Base-by-base conservation (phyloP, 371 early-diverging fungal species). In the Apophysomyces ossiformis region DNA sequence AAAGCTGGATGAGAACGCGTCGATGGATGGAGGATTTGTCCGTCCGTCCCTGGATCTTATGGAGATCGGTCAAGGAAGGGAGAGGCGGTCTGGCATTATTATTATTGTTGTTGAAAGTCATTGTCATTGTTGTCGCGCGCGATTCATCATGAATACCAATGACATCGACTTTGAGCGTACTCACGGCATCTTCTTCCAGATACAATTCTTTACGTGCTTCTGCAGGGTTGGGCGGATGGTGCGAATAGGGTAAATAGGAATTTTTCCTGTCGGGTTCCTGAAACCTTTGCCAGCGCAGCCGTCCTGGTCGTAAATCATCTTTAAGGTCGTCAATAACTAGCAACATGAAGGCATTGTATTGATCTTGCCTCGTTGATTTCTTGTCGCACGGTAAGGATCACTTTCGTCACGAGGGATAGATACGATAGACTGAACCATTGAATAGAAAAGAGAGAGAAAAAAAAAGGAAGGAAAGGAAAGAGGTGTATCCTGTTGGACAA, bases 151-250 rank as follows among this genome's bases (percentile, higher is more conserved):
- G 18, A 4, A 26, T 6, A 50, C 54, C 54, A 9, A 50, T 7
- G 21, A 50, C 54, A 50, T 50, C 54, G 21, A 50, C 54, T 21
- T 50, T 50, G 18, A 50, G 54, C 21, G 54, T 50, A 21, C 54
- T 50, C 21, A 26, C 54, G 21, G 11, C 54, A 11, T 50, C 54
- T 3, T 50, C 54, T 50, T 50, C 54, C 21, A 50, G 21, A 21
- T 50, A 50, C 21, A 50, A 26, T 50, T 50, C 54, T 50, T 50
- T 50, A 9, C 54, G 54, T 16, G 54, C 54, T 50, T 16, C 54
- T n/a, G 21, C 54, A 50, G 21, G 54, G 21, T 50, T 26, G 8
- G 54, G 54, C 11, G 54, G 54, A 50, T 50, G 54, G 21, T 50
- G 54, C 11, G 54, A 50, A 21, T 50, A 50, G 8, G 54, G 54